These are phyloP conservation scores for Vicia villosa DNA, from an alignment of 306 rosid species.

Conservation along the genomic window DNA sequence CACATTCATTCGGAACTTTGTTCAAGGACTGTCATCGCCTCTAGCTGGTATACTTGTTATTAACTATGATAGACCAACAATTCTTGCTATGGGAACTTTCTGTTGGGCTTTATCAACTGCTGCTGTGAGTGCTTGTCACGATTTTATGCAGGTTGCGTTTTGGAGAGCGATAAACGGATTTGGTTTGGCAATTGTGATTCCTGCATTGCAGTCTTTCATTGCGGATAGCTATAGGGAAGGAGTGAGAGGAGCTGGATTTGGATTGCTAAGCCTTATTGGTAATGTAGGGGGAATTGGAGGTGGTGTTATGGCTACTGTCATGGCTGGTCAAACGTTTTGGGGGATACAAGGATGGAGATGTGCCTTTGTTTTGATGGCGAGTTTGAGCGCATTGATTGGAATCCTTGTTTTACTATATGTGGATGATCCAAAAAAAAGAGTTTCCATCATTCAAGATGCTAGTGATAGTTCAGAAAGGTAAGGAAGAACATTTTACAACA, in stretches of 20 bases:
- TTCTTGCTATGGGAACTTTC: conserved; percentile 86
- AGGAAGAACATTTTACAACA: conserved; percentile 26
- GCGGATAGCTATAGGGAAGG: conserved; percentile 90
- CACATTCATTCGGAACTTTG: conserved; percentile 83
- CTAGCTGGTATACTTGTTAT: conserved; percentile 86
- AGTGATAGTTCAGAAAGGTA: conserved; percentile 58
- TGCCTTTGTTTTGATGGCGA: conserved; percentile 81
- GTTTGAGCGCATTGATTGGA: conserved; percentile 79
- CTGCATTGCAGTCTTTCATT: conserved; percentile 93
- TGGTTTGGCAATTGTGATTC: conserved; percentile 95
- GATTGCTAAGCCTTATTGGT: conserved; percentile 77
- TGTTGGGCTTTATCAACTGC: conserved; percentile 98
- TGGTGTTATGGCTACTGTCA: conserved; percentile 89
- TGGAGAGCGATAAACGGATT: conserved; percentile 95
- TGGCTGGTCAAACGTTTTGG: conserved; percentile 85
- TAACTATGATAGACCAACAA: conserved; percentile 72
- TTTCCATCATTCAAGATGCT: conserved; percentile 25
- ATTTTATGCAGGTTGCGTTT: conserved; percentile 72
- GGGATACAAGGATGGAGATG: conserved; percentile 85
- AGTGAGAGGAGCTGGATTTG: conserved; percentile 84
- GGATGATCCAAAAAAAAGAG: conserved; percentile 66
- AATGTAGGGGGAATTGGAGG: conserved; percentile 90
- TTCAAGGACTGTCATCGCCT: conserved; percentile 88
- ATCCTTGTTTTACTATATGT: conserved; percentile 73
- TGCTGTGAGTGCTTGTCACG: conserved; percentile 71